Base-by-base conservation (phyloP, 176 grass and related monocot genomes). In the Oryza nivara region DNA sequence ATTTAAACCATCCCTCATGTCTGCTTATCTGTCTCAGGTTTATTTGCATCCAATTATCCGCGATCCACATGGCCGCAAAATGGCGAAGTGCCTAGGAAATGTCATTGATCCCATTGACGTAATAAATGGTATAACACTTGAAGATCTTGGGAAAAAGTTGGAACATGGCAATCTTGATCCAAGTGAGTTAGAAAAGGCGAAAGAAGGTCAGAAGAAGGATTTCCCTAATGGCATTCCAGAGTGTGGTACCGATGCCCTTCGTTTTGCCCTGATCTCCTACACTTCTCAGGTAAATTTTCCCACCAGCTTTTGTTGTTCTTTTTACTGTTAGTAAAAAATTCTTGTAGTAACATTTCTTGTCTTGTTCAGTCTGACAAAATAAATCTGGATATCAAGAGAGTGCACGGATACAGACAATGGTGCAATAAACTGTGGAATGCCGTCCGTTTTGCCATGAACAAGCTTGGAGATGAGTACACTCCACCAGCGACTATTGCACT, bases 1-100 rank as follows among this genome's bases (percentile, higher is more conserved):
- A n/a, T n/a, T 56, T 56, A 17, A 56, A 56, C 52, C 16, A 17
- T 56, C 5, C 1, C 52, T 56, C 16, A 26, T 67, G 38, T 0
- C 28, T 32, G 43, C 40, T 56, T 56, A 56, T 56, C 52, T 65
- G 12, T 64, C 25, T 49, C 81, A 94, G 92, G 89, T 94, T 71
- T 94, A 94, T 75, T 85, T 94, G 81, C 92, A 94, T 72, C 92
- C 92, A n/a, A 94, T 94, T 71, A 80, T 94, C 40, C 89, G 89
- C 38, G 92, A 94, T 83, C 87, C 92, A 12, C 92, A 92, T 85
- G 92, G 89, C 2, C 80, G 87, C 32, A 94, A 94, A 66, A 94
- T 94, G 92, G 82, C 87, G 5, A 92, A 94, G 61, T 83, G 87
- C 15, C 74, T 90, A 41, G 89, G 92, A 40, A 94, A 94, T 85